phyloP scores from a whole-genome alignment of 2,329 filamentous ascomycete species.

The Trichoderma koningiopsis region DNA sequence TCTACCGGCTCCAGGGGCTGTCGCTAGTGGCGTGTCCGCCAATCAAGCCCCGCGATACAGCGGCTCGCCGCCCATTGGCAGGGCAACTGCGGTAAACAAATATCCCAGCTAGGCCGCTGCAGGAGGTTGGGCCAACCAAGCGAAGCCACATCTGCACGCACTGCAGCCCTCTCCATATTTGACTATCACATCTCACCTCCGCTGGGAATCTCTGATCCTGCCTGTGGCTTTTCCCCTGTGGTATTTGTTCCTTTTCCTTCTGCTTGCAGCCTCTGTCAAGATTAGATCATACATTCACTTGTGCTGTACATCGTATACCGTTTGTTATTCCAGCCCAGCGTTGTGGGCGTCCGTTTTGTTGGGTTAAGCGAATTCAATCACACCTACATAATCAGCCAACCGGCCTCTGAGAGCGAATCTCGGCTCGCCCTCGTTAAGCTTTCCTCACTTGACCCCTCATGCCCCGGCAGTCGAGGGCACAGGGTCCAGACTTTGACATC shows the following conservation, averaged over 20 bases:
- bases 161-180: constrained; percentile 8
- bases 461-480: constrained; percentile 15
- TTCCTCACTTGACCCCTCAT: not conserved
- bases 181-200: constrained; percentile 19
- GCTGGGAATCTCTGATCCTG: constrained; percentile 7
- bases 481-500: constrained; percentile 50
- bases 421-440: not conserved
- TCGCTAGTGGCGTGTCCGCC: not conserved
- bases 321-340: constrained; percentile 1
- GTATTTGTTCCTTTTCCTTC: not conserved
- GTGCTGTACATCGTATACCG: not conserved
- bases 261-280: not conserved
- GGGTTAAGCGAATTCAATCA: not conserved
- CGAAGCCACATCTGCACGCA: constrained; percentile 32
- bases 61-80: constrained; percentile 31
- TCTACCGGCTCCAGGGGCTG: not conserved
- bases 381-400: not conserved
- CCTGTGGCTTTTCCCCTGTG: not conserved
- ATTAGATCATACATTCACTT: not conserved
- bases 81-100: constrained; percentile 43
- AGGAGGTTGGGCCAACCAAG: constrained; percentile 37
- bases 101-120: constrained; percentile 19
- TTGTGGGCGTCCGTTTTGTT: not conserved
- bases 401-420: not conserved
- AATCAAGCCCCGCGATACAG: not conserved